A percentile compares a stretch with the other conserved stretches of the same genome.
These are phyloP conservation scores for Manihot esculenta DNA, from an alignment of 441 rosid species.

Conservation along the genomic window DNA sequence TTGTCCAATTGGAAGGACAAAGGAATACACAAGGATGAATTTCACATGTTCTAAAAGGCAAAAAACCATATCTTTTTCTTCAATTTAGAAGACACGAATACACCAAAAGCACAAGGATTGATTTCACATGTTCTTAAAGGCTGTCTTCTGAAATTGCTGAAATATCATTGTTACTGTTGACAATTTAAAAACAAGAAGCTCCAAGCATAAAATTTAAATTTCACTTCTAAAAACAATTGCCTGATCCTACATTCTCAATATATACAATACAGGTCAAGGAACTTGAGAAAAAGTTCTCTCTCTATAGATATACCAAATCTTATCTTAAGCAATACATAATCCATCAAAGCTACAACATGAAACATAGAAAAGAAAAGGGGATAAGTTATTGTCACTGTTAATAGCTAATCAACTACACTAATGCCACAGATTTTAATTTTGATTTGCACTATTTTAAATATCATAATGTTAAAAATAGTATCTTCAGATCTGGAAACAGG, in stretches of 20 bases:
- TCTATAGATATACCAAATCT: background rate
- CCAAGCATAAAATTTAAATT: background rate
- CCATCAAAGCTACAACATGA: background rate
- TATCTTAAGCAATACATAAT: too few relatives aligned
- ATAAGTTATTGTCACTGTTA: background rate
- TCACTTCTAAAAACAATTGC: background rate
- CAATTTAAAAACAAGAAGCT: background rate
- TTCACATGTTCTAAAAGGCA: background rate
- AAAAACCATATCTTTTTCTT: too few relatives aligned
- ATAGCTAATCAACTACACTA: background rate
- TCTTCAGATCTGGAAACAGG: too few relatives aligned
- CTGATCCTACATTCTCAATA: background rate
- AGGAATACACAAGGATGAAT: too few relatives aligned
- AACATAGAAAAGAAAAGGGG: background rate
- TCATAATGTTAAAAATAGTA: background rate
- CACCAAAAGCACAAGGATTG: too few relatives aligned
- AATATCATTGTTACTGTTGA: background rate
- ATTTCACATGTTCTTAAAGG: background rate
- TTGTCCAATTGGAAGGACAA: background rate
- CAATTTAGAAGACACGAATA: too few relatives aligned
- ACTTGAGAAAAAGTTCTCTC: background rate
- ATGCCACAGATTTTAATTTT: background rate
- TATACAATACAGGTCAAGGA: background rate
- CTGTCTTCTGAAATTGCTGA: background rate
- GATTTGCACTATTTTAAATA: background rate